Evolutionary conservation across 2,329 filamentous ascomycete species (phyloP).

Genomic region (Colletotrichum liriopes): DNA sequence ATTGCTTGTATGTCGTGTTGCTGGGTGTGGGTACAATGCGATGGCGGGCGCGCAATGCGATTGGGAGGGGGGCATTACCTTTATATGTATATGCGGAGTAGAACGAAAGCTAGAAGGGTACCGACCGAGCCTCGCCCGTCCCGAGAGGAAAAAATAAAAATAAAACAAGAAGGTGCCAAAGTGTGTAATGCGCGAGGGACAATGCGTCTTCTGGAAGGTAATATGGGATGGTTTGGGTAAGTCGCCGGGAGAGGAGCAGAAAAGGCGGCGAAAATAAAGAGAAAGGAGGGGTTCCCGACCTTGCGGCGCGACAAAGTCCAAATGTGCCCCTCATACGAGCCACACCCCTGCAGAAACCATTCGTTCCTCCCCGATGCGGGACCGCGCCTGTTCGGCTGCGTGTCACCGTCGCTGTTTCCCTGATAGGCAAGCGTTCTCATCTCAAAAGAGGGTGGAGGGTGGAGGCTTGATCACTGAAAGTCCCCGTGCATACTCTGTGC

Average conservation of each 20-base stretch:
- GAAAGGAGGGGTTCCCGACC: conserved; percentile 24
- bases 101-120: not conserved
- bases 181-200: conserved; percentile 3
- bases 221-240: not conserved
- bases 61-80: not conserved
- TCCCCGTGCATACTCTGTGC: too few species aligned
- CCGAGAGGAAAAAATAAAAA: not conserved
- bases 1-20: not conserved
- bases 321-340: conserved; percentile 8
- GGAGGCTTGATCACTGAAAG: too few species aligned
- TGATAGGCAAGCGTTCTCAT: not conserved
- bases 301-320: not conserved
- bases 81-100: conserved; percentile 2
- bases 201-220: not conserved
- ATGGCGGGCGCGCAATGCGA: not conserved
- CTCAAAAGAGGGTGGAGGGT: not conserved
- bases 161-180: conserved; percentile 6
- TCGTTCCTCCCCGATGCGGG: not conserved
- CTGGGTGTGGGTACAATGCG: not conserved
- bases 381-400: not conserved
- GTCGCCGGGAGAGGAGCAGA: not conserved
- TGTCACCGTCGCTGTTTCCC: not conserved
- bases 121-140: conserved; percentile 21
- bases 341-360: conserved; percentile 2
- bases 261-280: conserved; percentile 22